phyloP scores from a whole-genome alignment of 192 early-diverging fungal species.

The Coemansia sp. region DNA sequence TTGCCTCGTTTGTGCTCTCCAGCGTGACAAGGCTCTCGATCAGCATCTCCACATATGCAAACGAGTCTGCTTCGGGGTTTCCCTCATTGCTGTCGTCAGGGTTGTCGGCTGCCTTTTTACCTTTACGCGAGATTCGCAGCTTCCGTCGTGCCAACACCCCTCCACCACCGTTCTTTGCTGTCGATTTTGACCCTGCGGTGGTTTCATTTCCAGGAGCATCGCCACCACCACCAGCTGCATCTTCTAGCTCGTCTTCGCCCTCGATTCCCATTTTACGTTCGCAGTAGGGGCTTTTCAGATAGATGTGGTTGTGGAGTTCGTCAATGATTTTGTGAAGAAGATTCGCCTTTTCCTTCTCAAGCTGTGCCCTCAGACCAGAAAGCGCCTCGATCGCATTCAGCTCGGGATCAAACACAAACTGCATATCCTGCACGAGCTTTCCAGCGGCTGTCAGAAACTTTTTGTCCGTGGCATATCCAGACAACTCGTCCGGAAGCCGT shows the following conservation, averaged over 20 bases:
- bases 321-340: constrained; percentile 65
- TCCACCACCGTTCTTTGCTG: constrained; percentile 2
- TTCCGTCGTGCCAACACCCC: constrained; percentile 11
- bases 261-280: constrained; percentile 56
- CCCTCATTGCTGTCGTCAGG: constrained; percentile 45
- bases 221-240: background rate
- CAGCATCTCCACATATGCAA: constrained; percentile 75
- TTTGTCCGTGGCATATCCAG: constrained; percentile 60
- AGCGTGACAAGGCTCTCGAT: constrained; percentile 68
- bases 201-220: constrained; percentile 7
- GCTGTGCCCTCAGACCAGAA: constrained; percentile 63
- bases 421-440: constrained; percentile 62
- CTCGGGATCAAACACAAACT: constrained; percentile 63
- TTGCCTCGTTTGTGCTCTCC: constrained; percentile 28
- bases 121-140: constrained; percentile 53
- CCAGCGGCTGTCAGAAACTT: constrained; percentile 69
- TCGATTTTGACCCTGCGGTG: background rate
- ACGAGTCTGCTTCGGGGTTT: constrained; percentile 75
- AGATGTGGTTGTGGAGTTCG: constrained; percentile 76
- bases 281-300: constrained; percentile 76
- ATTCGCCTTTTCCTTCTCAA: constrained; percentile 56
- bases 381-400: constrained; percentile 71
- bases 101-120: constrained; percentile 5
- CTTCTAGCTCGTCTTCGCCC: constrained; percentile 35
- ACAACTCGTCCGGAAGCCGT: constrained; percentile 64